phyloP scores from a whole-genome alignment of 352 stramenopile species.

The Discostella stelligera region DNA sequence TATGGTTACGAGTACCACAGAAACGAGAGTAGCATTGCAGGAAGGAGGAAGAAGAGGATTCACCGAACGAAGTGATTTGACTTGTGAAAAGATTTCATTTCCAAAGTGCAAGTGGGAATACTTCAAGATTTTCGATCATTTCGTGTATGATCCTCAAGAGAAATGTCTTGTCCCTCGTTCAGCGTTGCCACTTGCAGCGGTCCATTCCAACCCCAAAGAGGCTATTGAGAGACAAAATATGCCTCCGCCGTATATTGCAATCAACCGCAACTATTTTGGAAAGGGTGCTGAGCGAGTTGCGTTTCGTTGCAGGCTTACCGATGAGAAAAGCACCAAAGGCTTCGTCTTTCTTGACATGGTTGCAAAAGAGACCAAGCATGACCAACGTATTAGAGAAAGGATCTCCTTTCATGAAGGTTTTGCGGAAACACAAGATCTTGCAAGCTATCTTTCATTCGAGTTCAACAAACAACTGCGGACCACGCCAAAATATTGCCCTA shows the following conservation, averaged over 20 bases:
- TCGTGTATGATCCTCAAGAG: slow-evolving; percentile 29
- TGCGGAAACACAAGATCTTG: slow-evolving; percentile 54
- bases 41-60: slow-evolving; percentile 14
- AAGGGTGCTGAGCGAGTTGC: slow-evolving; percentile 51
- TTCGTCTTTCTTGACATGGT: slow-evolving; percentile 53
- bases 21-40: slow-evolving; percentile 38
- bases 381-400: slow-evolving; percentile 41
- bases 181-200: slow-evolving; percentile 18
- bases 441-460: slow-evolving; percentile 48
- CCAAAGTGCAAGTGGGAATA: slow-evolving; percentile 35
- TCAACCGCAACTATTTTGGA: slow-evolving; percentile 39
- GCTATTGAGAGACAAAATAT: slow-evolving; percentile 6
- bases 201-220: slow-evolving; percentile 4
- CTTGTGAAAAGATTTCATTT: slow-evolving; percentile 23
- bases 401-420: slow-evolving; percentile 53
- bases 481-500: slow-evolving; percentile 27
- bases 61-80: slow-evolving; percentile 31
- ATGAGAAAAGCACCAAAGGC: slow-evolving; percentile 14
- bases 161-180: neutral
- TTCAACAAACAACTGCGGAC: slow-evolving; percentile 47
- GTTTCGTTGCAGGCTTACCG: slow-evolving; percentile 36
- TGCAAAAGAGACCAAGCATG: slow-evolving; percentile 53
- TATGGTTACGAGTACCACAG: slow-evolving; percentile 45
- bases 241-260: slow-evolving; percentile 23
- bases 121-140: slow-evolving; percentile 42